phyloP scores from a whole-genome alignment of 805 yeast genomes.

The Candida broadrunensis region DNA sequence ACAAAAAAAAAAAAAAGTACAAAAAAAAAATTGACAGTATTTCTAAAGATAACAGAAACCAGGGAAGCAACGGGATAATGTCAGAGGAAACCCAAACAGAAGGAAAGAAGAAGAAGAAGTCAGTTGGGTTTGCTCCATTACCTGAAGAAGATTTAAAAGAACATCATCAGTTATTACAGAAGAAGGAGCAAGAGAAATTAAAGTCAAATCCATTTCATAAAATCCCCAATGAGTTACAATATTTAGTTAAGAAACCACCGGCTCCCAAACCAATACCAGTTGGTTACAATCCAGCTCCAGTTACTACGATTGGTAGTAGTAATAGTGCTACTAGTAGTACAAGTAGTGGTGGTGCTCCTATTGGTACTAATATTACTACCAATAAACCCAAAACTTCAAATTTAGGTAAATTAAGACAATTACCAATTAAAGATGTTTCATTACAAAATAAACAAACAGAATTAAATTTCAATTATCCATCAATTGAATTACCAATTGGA shows the following conservation, averaged over 20 bases:
- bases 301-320: not conserved
- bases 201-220: conserved; percentile 34
- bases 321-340: not conserved
- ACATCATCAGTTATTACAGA: conserved; percentile 28
- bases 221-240: conserved; percentile 40
- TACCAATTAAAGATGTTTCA: conserved; percentile 50
- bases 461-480: conserved; percentile 53
- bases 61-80: not conserved
- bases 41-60: no score
- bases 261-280: conserved; percentile 27
- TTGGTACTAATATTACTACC: not conserved
- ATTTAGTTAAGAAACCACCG: conserved; percentile 24
- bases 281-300: not conserved
- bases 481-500: conserved; percentile 47
- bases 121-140: conserved; percentile 38
- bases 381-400: conserved; percentile 5
- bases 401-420: conserved; percentile 47
- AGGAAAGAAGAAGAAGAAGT: conserved; percentile 13
- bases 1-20: no score
- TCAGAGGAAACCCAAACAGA: no score
- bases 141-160: conserved; percentile 34
- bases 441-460: conserved; percentile 40
- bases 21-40: no score
- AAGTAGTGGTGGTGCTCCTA: not conserved
- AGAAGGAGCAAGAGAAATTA: conserved; percentile 22